phyloP scores from a whole-genome alignment of 106 monocot genomes.

The Narthecium ossifragum region DNA sequence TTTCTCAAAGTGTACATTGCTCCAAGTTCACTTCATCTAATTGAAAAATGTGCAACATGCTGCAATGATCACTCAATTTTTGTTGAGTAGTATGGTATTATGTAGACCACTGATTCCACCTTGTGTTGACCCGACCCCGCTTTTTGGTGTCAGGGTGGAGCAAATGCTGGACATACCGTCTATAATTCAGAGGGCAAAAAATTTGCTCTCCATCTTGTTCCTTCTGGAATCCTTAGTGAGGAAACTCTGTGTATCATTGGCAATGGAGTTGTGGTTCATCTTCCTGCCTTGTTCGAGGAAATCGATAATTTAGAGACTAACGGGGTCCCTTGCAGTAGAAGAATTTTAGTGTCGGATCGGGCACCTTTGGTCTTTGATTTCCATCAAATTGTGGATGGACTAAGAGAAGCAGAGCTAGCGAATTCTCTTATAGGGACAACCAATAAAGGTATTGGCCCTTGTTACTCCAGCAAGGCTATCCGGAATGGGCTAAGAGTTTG shows the following conservation, averaged over 20 bases:
- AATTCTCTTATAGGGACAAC: conserved; percentile 93
- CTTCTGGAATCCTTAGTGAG: conserved; percentile 90
- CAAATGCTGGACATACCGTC: conserved; percentile 97
- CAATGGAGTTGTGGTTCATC: conserved; percentile 86
- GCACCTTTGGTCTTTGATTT: conserved; percentile 93
- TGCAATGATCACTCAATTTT: background rate
- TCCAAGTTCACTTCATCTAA: too few species aligned
- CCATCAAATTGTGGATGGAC: conserved; percentile 80
- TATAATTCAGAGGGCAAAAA: conserved; percentile 91
- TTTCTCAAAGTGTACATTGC: too few species aligned
- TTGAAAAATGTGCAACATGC: too few species aligned
- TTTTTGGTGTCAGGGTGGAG: conserved; percentile 68
- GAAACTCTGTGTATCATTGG: conserved; percentile 83
- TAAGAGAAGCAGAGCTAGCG: conserved; percentile 83
- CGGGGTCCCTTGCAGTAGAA: conserved; percentile 61
- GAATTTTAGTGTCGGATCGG: conserved; percentile 88
- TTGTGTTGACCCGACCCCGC: too few species aligned
- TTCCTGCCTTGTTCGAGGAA: conserved; percentile 85
- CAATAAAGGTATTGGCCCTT: conserved; percentile 90
- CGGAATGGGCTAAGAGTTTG: conserved; percentile 82
- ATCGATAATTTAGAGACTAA: conserved; percentile 80
- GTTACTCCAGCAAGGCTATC: conserved; percentile 86
- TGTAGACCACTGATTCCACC: background rate
- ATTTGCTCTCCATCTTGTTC: conserved; percentile 93
- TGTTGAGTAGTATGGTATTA: background rate